Evolutionary conservation across 305 asterid genomes (phyloP).

Genomic region (Solanum hybrid): DNA sequence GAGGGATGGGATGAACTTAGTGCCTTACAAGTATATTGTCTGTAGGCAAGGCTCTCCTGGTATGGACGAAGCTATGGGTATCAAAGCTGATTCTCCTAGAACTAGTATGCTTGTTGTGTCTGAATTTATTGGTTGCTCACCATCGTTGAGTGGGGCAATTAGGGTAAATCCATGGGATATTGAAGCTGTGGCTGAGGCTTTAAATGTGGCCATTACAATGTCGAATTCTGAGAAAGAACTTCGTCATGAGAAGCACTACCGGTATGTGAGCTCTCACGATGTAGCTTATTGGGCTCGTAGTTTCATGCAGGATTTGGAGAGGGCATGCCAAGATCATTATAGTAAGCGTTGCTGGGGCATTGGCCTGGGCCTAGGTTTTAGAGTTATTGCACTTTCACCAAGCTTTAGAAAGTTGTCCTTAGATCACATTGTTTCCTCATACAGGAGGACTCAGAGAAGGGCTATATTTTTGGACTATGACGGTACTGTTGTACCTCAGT

Average conservation of each 20-base stretch:
- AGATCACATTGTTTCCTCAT: constrained; percentile 52
- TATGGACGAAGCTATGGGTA: constrained; percentile 39
- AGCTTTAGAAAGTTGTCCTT: constrained; percentile 63
- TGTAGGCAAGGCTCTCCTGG: constrained; percentile 68
- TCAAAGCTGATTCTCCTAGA: constrained; percentile 34
- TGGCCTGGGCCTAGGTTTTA: constrained; percentile 70
- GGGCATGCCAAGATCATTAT: constrained; percentile 72
- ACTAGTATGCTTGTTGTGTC: constrained; percentile 85
- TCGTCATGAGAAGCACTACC: constrained; percentile 77
- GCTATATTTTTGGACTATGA: constrained; percentile 82
- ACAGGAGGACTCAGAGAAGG: constrained; percentile 54
- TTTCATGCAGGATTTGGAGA: constrained; percentile 67
- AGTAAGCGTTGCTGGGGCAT: constrained; percentile 82
- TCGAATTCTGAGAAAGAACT: constrained; percentile 56
- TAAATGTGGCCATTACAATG: constrained; percentile 51
- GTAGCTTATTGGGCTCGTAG: constrained; percentile 82
- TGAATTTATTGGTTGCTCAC: constrained; percentile 82
- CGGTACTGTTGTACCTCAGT: constrained; percentile 76
- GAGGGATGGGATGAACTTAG: constrained; percentile 89
- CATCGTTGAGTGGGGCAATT: constrained; percentile 76
- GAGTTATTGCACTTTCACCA: constrained; percentile 74
- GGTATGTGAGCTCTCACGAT: constrained; percentile 72
- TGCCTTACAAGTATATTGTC: constrained; percentile 70
- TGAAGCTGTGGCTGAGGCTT: constrained; percentile 76
- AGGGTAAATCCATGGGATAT: constrained; percentile 89